Evolutionary conservation across 345 rosid genomes (phyloP).

Genomic region (Ceriops decandra): DNA sequence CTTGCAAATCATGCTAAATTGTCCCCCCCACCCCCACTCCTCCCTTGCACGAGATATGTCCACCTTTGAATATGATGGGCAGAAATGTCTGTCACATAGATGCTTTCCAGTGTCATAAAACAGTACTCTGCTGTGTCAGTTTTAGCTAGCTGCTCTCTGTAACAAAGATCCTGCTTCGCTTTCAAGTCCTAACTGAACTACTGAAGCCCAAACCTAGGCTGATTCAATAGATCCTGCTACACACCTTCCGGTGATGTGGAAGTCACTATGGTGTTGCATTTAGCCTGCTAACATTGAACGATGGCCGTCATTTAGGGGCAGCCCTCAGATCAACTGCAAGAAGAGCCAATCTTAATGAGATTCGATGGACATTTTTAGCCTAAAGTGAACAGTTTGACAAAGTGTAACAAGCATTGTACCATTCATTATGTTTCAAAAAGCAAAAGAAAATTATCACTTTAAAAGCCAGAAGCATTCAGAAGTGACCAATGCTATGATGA

Average conservation of each 20-base stretch:
- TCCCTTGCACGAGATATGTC: conserved; percentile 5
- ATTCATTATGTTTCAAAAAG: conserved; percentile 8
- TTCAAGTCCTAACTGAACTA: too few species aligned
- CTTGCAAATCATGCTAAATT: conserved; percentile 14
- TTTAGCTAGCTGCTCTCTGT: neutral
- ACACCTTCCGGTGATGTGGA: neutral
- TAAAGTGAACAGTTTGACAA: neutral
- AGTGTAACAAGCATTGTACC: neutral
- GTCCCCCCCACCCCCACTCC: conserved; percentile 1
- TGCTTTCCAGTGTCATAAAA: conserved; percentile 6
- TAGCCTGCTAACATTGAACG: neutral
- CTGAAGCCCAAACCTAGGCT: too few species aligned
- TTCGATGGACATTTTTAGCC: neutral
- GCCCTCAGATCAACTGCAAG: neutral
- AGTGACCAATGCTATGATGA: neutral
- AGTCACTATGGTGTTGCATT: conserved; percentile 3
- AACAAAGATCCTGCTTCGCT: too few species aligned
- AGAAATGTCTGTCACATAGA: conserved; percentile 14
- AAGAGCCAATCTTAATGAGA: too few species aligned
- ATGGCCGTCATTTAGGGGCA: conserved; percentile 1
- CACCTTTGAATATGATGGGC: conserved; percentile 6
- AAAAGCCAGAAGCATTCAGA: neutral
- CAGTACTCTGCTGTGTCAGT: conserved; percentile 13
- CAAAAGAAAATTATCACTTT: neutral
- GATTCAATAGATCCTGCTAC: neutral